Evolutionary conservation across 495 filamentous ascomycete species (phyloP).

Genomic region (Paragyromitra xinjiangensis): DNA sequence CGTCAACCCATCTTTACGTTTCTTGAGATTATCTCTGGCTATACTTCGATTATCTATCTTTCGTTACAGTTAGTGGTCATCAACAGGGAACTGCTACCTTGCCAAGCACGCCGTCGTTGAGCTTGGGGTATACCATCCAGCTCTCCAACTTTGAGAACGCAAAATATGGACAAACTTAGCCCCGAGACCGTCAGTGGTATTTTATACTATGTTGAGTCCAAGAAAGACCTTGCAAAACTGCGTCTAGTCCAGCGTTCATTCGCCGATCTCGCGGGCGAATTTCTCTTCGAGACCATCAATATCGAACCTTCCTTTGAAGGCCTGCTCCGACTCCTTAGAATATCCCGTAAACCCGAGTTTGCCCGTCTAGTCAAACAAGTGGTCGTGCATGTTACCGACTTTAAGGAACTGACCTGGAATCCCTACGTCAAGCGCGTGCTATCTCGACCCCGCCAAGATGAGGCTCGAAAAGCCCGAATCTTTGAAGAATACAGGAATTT

Average conservation of each 20-base stretch:
- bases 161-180: conserved; percentile 20
- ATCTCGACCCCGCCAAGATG: not conserved
- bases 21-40: not conserved
- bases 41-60: not conserved
- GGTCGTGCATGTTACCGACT: conserved; percentile 18
- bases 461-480: not conserved
- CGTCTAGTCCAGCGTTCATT: conserved; percentile 17
- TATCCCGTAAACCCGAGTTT: not conserved
- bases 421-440: conserved; percentile 2
- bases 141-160: not conserved
- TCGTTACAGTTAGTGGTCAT: not conserved
- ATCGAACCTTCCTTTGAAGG: conserved; percentile 1
- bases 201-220: not conserved
- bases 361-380: conserved; percentile 9
- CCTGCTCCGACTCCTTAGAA: not conserved
- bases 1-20: not conserved
- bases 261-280: not conserved
- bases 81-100: not conserved
- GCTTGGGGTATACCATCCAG: not conserved
- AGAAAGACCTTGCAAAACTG: conserved; percentile 9
- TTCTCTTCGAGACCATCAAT: conserved; percentile 19
- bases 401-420: conserved; percentile 27
- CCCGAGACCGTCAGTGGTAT: conserved; percentile 10
- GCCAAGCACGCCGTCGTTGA: not conserved
- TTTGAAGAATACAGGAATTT: conserved; percentile 6